phyloP scores from a whole-genome alignment of 2,329 filamentous ascomycete species.

The Aspergillus sp. region DNA sequence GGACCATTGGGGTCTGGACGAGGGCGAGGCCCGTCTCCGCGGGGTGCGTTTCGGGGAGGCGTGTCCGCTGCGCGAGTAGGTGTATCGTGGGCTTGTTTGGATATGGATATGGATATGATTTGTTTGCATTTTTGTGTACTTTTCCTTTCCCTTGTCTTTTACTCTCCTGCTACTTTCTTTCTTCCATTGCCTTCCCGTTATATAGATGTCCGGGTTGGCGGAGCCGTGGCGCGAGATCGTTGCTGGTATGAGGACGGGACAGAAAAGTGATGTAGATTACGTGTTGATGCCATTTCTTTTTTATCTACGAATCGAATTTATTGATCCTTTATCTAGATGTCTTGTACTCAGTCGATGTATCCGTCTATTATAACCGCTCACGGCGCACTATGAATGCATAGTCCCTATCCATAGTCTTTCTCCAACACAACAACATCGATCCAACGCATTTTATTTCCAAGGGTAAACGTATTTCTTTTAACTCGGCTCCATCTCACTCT shows the following conservation, averaged over 20 bases:
- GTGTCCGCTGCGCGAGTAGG: background rate
- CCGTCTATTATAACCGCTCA: background rate
- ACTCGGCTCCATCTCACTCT: background rate
- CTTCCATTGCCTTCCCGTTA: background rate
- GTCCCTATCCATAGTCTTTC: background rate
- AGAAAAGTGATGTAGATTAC: background rate
- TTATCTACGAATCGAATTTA: background rate
- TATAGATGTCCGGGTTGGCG: slow-evolving; percentile 2
- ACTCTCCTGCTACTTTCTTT: background rate
- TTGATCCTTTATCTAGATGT: background rate
- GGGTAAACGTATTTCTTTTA: background rate
- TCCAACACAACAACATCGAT: background rate
- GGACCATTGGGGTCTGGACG: slow-evolving; percentile 74
- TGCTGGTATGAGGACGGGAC: background rate
- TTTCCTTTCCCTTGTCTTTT: background rate
- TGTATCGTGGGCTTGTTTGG: background rate
- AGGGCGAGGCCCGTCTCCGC: slow-evolving; percentile 73
- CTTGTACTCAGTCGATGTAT: background rate
- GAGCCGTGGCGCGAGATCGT: background rate
- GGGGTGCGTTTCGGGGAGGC: slow-evolving; percentile 71
- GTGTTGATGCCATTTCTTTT: background rate
- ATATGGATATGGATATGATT: background rate
- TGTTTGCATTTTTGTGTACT: background rate
- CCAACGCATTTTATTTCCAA: background rate
- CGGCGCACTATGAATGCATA: background rate